phyloP scores from a whole-genome alignment of 2,329 filamentous ascomycete species.

The Alternaria solani region DNA sequence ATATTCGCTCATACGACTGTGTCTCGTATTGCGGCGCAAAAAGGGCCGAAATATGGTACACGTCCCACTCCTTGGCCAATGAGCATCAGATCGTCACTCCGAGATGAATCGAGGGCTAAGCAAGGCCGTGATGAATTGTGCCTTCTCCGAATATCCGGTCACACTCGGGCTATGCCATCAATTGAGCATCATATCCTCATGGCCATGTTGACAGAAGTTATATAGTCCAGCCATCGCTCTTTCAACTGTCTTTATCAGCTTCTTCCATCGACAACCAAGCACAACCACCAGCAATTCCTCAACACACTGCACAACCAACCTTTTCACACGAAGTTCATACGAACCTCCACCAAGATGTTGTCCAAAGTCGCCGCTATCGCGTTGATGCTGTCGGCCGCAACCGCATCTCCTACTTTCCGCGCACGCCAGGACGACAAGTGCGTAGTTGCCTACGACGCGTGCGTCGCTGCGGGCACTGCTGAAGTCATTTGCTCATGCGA shows the following conservation, averaged over 20 bases:
- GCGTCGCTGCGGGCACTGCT: constrained; percentile 19
- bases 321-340: background rate
- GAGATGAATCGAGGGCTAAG: background rate
- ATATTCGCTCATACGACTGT: background rate
- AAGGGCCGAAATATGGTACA: background rate
- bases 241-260: background rate
- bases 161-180: background rate
- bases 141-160: background rate
- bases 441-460: constrained; percentile 16
- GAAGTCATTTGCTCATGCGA: constrained; percentile 21
- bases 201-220: background rate
- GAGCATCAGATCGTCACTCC: background rate
- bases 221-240: background rate
- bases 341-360: constrained; percentile 12
- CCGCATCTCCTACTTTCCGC: constrained; percentile 15
- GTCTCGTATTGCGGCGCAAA: constrained; percentile 5
- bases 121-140: background rate
- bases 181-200: background rate
- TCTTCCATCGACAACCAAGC: background rate
- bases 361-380: constrained; percentile 15
- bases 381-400: constrained; percentile 14
- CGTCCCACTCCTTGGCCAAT: background rate
- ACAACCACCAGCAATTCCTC: background rate
- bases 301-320: background rate
- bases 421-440: constrained; percentile 12